Percentiles rank a stretch among this genome's conserved stretches.
Evolutionary conservation across 129 eudicot genomes (phyloP).

Genomic region (Flaveria linearis): DNA sequence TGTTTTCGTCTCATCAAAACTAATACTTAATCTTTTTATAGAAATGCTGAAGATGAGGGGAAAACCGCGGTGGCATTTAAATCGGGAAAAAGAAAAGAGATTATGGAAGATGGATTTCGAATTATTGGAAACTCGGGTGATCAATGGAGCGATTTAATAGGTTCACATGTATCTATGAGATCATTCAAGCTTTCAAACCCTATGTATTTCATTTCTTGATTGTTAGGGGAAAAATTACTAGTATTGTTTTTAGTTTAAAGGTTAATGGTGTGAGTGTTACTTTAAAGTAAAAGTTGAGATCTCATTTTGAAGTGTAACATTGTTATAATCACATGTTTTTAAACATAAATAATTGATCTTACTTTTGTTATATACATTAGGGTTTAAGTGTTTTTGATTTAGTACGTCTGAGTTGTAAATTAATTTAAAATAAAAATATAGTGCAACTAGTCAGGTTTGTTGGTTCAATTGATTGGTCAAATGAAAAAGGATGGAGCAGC

Average conservation of each 20-base stretch:
- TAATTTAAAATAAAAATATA: too few relatives aligned
- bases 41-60: slow-evolving; percentile 59
- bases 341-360: background rate
- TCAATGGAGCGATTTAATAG: slow-evolving; percentile 89
- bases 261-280: background rate
- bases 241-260: background rate
- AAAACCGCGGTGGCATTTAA: slow-evolving; percentile 58
- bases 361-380: background rate
- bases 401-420: too few relatives aligned
- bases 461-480: too few relatives aligned
- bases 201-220: slow-evolving; percentile 75
- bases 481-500: too few relatives aligned
- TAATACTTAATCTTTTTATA: slow-evolving; percentile 12
- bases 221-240: background rate
- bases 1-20: background rate
- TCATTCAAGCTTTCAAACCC: slow-evolving; percentile 93
- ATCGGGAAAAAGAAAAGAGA: slow-evolving; percentile 70
- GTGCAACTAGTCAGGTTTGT: too few relatives aligned
- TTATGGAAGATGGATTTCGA: slow-evolving; percentile 65
- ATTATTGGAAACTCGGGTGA: slow-evolving; percentile 80
- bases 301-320: background rate
- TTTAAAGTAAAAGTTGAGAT: background rate
- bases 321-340: background rate
- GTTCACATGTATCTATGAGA: slow-evolving; percentile 51
- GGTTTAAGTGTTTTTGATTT: too few relatives aligned